A percentile compares a stretch with the other conserved stretches of the same genome.
Evolutionary conservation across 2,329 filamentous ascomycete genomes (phyloP).

Genomic region (Chrysosporium keratinophilum): DNA sequence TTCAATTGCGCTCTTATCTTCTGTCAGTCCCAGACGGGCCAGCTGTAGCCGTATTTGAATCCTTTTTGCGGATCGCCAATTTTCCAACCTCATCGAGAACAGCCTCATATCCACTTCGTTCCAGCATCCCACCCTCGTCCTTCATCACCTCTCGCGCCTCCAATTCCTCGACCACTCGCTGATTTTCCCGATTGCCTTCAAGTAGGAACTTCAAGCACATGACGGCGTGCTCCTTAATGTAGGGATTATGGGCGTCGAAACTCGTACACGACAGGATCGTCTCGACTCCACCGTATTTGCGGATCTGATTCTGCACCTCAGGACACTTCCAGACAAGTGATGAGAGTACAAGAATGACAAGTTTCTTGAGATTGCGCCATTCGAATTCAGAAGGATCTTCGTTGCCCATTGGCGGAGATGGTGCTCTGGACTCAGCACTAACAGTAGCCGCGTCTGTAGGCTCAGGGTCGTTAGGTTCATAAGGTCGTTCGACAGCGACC

Average conservation of each 20-base stretch:
- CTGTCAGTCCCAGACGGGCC: background rate
- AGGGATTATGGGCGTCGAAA: conserved; percentile 88
- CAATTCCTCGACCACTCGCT: conserved; percentile 43
- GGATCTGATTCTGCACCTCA: conserved; percentile 77
- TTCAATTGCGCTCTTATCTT: background rate
- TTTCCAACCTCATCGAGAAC: conserved; percentile 36
- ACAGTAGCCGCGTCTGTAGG: conserved; percentile 30
- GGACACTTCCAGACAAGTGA: conserved; percentile 79
- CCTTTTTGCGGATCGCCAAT: conserved; percentile 32
- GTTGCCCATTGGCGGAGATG: conserved; percentile 40
- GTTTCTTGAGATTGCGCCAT: conserved; percentile 79
- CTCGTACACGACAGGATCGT: conserved; percentile 79
- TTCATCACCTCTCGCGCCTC: conserved; percentile 37
- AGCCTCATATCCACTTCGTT: conserved; percentile 36
- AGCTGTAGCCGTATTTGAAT: conserved; percentile 12
- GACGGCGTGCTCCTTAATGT: conserved; percentile 82
- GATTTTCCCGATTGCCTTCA: conserved; percentile 43
- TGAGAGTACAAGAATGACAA: conserved; percentile 82
- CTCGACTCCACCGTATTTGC: conserved; percentile 74
- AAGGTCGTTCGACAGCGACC: conserved; percentile 55
- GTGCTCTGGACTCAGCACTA: conserved; percentile 35
- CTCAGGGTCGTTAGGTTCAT: conserved; percentile 41
- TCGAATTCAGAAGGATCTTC: conserved; percentile 58
- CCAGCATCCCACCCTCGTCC: conserved; percentile 32
- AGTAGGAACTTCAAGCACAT: conserved; percentile 69